phyloP scores from a whole-genome alignment of 1,284 basidiomycete species.

The Leccinum glutinopallens region DNA sequence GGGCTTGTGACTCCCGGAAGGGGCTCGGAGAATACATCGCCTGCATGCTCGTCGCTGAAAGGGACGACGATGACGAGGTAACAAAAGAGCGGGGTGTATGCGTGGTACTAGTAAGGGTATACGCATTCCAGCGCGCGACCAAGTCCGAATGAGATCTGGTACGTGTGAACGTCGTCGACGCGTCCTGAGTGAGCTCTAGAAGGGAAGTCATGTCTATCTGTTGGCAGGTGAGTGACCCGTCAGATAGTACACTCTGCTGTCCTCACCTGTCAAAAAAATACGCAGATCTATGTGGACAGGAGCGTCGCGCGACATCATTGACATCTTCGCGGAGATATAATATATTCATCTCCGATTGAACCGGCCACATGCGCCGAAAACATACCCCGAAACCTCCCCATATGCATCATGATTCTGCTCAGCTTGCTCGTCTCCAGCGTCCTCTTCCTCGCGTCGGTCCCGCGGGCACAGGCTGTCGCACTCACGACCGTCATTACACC shows the following conservation, averaged over 20 bases:
- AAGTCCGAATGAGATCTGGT: not conserved
- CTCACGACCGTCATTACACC: constrained; percentile 86
- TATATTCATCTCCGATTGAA: constrained; percentile 16
- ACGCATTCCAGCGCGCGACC: constrained; percentile 1
- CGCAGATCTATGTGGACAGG: constrained; percentile 7
- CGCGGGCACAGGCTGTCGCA: constrained; percentile 55
- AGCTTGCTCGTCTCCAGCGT: constrained; percentile 24
- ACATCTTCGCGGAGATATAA: constrained; percentile 21
- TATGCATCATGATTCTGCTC: constrained; percentile 25
- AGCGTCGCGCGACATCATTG: not conserved
- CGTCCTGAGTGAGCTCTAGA: constrained; percentile 5
- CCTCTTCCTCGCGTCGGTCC: constrained; percentile 29
- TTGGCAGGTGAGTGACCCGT: not conserved
- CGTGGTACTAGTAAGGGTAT: not conserved
- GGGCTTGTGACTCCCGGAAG: constrained; percentile 24
- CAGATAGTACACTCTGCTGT: not conserved
- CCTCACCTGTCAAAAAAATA: constrained; percentile 24
- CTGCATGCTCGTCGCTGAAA: constrained; percentile 12
- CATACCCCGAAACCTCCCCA: not conserved
- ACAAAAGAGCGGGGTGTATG: constrained; percentile 16
- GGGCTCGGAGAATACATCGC: constrained; percentile 34
- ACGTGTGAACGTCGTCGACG: not conserved
- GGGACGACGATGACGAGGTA: constrained; percentile 20
- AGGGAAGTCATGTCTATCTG: constrained; percentile 12
- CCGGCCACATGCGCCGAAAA: constrained; percentile 29